Base-by-base conservation (phyloP, 1,284 basidiomycete genomes). In the Neotropicomus parvogracilis region DNA sequence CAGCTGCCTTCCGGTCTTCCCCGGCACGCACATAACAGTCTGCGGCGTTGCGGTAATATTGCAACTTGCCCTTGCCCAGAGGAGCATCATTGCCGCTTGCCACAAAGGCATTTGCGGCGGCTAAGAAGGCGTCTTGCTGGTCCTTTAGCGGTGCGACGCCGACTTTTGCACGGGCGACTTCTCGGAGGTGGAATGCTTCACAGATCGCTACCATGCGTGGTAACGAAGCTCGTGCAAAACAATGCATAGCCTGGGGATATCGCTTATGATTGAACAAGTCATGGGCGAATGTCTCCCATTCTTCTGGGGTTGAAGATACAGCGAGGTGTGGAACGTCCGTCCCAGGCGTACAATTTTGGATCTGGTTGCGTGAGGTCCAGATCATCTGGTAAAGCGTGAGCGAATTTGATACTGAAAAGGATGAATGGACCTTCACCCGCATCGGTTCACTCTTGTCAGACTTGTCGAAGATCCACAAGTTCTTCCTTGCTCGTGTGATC, bases 381-480 rank as follows among this genome's bases (percentile, higher is more conserved):
- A 79, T 69, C 11, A 64, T 58, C 82, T 83, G 6, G 5, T n/a
- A n/a, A n/a, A 34, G 3, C 20, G 6, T 44, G 14, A 52, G 40
- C 3, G 10, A 28, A 11, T 2, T 17, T 13, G 9, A 6, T 1
- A 37, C 12, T 1, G 36, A 34, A 29, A 4, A n/a, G 36, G 3
- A 34, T 19, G 29, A 21, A 32, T 35, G 33, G 11, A 36, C 6
- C 50, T 70, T 53, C 45, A 84, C 84, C 56, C 74, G 68, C 78
- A 86, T 79, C 0, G 83, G 75, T 40, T 78, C 75, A 7, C 75
- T 72, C 42, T 72, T 78, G 4, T 71, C 66, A 2, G 81, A 85
- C 27, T 70, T 69, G 60, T 87, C 85, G 7, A 75, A 75, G 11
- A 87, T 80, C 81, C 83, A 85, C 2, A 86, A 60, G 39, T 82